phyloP scores from a whole-genome alignment of 2,329 filamentous ascomycete species.

The Phoma sp. region DNA sequence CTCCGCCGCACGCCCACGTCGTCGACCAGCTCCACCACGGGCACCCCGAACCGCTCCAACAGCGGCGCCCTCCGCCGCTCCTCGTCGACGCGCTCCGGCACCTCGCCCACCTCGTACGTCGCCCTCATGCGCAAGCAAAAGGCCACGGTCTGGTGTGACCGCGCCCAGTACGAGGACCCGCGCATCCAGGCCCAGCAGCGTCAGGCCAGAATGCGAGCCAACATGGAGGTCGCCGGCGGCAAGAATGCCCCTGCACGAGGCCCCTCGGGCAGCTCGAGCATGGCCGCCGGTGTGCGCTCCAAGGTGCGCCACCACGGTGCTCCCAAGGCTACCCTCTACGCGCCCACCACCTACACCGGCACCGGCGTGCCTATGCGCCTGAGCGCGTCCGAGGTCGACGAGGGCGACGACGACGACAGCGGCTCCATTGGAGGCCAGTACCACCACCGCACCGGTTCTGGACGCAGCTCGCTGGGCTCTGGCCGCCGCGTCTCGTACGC shows the following conservation, averaged over 20 bases:
- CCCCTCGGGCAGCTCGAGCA: conserved; percentile 47
- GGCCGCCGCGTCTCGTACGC: conserved; percentile 47
- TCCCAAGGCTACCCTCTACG: conserved; percentile 78
- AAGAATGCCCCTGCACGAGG: conserved; percentile 47
- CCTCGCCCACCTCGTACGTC: conserved; percentile 78
- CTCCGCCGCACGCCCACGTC: conserved; percentile 68
- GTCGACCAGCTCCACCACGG: conserved; percentile 68
- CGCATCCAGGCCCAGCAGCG: conserved; percentile 81
- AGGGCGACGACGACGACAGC: conserved; percentile 79
- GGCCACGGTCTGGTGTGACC: conserved; percentile 97
- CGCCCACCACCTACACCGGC: conserved; percentile 74
- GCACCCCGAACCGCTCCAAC: conserved; percentile 57
- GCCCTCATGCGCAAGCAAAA: conserved; percentile 96
- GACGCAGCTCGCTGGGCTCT: conserved; percentile 68
- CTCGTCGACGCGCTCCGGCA: conserved; percentile 77
- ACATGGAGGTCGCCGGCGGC: conserved; percentile 78
- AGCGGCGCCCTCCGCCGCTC: conserved; percentile 70
- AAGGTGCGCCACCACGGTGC: conserved; percentile 92
- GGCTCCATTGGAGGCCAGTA: conserved; percentile 50
- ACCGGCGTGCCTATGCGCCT: conserved; percentile 88
- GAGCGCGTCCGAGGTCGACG: conserved; percentile 94
- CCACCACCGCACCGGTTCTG: conserved; percentile 76
- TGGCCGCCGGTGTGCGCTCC: conserved; percentile 66
- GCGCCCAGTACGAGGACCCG: conserved; percentile 90
- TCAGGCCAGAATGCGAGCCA: conserved; percentile 84